Evolutionary conservation across 352 stramenopile genomes (phyloP), one percentile per base, ranked within the genome.

Genomic region (Pythium myriotylum): DNA sequence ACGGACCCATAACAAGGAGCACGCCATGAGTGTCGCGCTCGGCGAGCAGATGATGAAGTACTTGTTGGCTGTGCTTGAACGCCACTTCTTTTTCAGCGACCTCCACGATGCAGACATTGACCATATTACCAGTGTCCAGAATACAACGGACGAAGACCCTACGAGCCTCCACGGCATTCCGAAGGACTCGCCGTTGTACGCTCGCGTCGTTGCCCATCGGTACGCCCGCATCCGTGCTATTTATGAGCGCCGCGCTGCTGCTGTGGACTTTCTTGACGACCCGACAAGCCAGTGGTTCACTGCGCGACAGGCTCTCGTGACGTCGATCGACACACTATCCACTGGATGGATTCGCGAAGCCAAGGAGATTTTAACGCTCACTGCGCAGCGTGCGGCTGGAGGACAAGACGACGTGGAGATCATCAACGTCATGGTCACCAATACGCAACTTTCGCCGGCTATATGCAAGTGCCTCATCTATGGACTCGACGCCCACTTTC

Each of bases 21-120:
- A 85, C 42, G 71, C 76, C 1, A 70, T 66, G 13, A 82, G 85
- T 49, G 73, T 92, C 17, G 74, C 67, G 26, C 71, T 94, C 4
- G 85, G 85, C 22, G 78, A 94, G 61, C 81, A 89, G 64, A 94
- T 94, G 85, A 94, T 94, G 85, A 84, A 76, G 22, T 94, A 92
- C 65, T 59, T 94, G 52, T 53, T 94, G 26, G 74, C 79, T 4
- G 80, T 92, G 67, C 71, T 94, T n/a, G 83, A 92, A 61, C 77
- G 82, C 17, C 83, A 94, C 62, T 91, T 94, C 69, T 94, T 88
- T 66, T 92, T 94, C 37, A 82, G 78, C 67, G 82, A 90, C 23
- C 67, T 94, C 51, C 82, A 91, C 60, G 69, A 92, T 55, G 65
- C 70, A 45, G 81, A 89, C 55, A 72, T 91, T 33, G 79, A 89